Evolutionary conservation across 2,329 filamentous ascomycete genomes (phyloP).

Genomic region (Aspergillus neotritici): DNA sequence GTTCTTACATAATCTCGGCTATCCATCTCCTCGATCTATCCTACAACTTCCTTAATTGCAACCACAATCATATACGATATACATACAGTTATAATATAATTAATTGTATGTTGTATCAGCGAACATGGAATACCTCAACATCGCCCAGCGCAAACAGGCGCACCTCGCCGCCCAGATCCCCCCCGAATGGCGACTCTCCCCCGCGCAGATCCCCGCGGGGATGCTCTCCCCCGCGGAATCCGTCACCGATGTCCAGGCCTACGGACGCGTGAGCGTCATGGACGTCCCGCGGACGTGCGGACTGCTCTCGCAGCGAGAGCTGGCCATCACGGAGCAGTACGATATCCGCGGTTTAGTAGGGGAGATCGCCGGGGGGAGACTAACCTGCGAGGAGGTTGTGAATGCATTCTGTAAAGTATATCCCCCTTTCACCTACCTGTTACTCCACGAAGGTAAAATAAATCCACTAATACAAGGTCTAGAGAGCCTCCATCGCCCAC

Average conservation of each 20-base stretch:
- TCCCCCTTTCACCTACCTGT: neutral
- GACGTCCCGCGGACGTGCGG: constrained; percentile 50
- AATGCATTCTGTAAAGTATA: constrained; percentile 51
- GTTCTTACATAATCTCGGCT: too few species aligned
- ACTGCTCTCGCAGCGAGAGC: constrained; percentile 46
- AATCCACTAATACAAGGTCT: neutral
- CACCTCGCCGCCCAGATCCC: constrained; percentile 36
- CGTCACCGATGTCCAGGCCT: constrained; percentile 27
- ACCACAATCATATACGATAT: too few species aligned
- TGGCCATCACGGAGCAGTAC: constrained; percentile 52
- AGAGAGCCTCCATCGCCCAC: constrained; percentile 35
- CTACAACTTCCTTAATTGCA: too few species aligned
- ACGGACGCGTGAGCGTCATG: constrained; percentile 38
- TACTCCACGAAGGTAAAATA: neutral
- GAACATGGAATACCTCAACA: too few species aligned
- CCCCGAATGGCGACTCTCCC: constrained; percentile 34
- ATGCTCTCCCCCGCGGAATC: constrained; percentile 35
- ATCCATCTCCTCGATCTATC: too few species aligned
- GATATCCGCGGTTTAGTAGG: constrained; percentile 38
- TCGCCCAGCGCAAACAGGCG: constrained; percentile 36
- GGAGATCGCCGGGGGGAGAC: constrained; percentile 28
- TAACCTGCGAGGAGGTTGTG: constrained; percentile 44
- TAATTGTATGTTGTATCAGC: too few species aligned
- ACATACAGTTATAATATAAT: neutral
- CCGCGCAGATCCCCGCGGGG: constrained; percentile 27